These are phyloP conservation scores for Medakamo hakoo DNA, from an alignment of 139 green algal species.

Conservation along the genomic window DNA sequence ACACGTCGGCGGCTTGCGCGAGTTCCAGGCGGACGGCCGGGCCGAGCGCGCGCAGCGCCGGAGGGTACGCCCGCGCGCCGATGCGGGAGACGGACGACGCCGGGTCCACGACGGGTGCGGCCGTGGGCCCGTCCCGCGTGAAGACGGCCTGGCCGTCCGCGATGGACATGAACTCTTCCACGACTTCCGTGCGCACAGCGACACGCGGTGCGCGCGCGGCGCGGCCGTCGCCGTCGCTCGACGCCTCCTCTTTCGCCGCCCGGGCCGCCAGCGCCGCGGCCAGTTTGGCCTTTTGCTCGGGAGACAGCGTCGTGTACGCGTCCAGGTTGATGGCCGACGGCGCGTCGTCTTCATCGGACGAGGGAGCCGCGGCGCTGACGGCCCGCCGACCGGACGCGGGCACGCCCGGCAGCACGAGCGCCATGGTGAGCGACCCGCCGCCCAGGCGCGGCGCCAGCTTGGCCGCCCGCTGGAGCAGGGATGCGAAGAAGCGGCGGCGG, in stretches of 20 bases:
- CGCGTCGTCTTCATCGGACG: no score
- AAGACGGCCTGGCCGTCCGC: slow-evolving; percentile 62
- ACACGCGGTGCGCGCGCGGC: background rate
- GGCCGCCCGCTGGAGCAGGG: slow-evolving; percentile 61
- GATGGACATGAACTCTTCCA: slow-evolving; percentile 91
- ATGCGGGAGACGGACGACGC: slow-evolving; percentile 54
- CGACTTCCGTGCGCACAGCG: slow-evolving; percentile 30
- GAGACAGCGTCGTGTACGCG: slow-evolving; percentile 46
- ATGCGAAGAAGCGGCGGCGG: slow-evolving; percentile 57
- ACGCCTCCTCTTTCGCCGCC: slow-evolving; percentile 5
- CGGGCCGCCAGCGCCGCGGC: slow-evolving; percentile 23
- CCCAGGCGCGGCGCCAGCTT: slow-evolving; percentile 45
- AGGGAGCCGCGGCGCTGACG: background rate
- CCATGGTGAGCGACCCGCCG: slow-evolving; percentile 53
- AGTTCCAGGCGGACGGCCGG: slow-evolving; percentile 45
- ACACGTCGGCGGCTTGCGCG: slow-evolving; percentile 26
- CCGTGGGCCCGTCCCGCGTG: background rate
- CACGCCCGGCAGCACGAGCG: slow-evolving; percentile 51
- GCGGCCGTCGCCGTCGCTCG: slow-evolving; percentile 3
- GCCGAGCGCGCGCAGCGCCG: slow-evolving; percentile 17
- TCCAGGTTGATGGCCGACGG: slow-evolving; percentile 40
- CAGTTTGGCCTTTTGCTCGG: slow-evolving; percentile 55
- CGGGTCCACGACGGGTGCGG: slow-evolving; percentile 25
- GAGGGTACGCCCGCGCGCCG: slow-evolving; percentile 44
- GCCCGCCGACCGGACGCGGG: slow-evolving; percentile 29